A percentile compares a stretch with the other conserved stretches of the same genome.
These are phyloP conservation scores for Terfezia claveryi DNA, from an alignment of 495 filamentous ascomycete genomes.

Conservation along the genomic window DNA sequence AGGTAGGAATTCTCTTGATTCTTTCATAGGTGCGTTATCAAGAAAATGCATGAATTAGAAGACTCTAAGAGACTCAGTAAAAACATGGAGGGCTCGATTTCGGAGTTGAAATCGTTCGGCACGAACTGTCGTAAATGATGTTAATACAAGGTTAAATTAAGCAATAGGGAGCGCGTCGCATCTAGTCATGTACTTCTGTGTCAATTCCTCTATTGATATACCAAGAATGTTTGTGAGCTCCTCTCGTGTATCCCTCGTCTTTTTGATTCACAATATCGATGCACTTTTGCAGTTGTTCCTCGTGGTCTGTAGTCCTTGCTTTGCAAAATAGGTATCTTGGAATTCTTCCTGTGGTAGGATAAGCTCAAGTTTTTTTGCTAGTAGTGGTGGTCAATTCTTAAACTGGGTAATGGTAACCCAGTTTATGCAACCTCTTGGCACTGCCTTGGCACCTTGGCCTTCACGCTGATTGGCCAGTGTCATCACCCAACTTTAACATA, in stretches of 20 bases:
- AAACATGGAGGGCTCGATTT: constrained; percentile 73
- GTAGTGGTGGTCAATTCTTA: no score
- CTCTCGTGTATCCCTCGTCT: constrained; percentile 67
- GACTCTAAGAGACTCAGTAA: constrained; percentile 70
- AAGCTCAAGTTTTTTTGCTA: constrained; percentile 37
- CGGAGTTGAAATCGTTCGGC: constrained; percentile 73
- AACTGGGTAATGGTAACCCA: no score
- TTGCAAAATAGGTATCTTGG: constrained; percentile 55
- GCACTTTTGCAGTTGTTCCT: constrained; percentile 46
- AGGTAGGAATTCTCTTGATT: constrained; percentile 30
- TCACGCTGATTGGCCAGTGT: no score
- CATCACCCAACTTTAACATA: no score
- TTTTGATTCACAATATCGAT: constrained; percentile 40
- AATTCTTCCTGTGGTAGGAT: constrained; percentile 65
- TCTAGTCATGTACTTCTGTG: constrained; percentile 49
- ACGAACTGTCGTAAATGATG: constrained; percentile 29
- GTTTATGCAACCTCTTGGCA: no score
- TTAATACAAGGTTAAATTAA: neutral
- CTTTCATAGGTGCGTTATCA: constrained; percentile 25
- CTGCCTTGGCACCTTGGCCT: no score
- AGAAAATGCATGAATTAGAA: constrained; percentile 59
- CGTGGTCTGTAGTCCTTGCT: constrained; percentile 31
- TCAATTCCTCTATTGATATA: constrained; percentile 45
- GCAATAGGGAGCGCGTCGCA: constrained; percentile 17
- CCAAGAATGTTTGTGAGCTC: constrained; percentile 58